Evolutionary conservation across 306 rosid species (phyloP), one percentile per base, ranked within the genome.

Genomic region (Rosa persica): DNA sequence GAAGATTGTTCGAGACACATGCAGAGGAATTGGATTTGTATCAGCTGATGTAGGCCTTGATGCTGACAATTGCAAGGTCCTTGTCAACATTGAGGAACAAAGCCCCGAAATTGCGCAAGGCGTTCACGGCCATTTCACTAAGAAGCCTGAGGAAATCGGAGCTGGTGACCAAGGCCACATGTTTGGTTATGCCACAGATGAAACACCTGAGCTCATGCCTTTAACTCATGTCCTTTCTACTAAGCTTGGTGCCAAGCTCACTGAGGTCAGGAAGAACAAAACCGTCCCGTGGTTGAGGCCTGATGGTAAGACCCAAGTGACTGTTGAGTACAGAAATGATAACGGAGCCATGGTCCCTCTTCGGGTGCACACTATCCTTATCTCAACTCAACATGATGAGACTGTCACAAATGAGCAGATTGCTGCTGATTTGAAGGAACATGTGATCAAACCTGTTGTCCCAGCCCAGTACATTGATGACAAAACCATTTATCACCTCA

Each of bases 141-240:
- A 88, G 75, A 91, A 89, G 34, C 96, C 97, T 8, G 97, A 91
- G 84, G 97, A 91, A 34, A 89, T 89, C 67, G 97, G 97, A 76
- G 97, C 97, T 44, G 92, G 93, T 75, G 97, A 91, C 73, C 97
- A 91, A 70, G 97, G 97, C 39, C 96, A 90, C 86, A 91, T 91
- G 96, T 91, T 91, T 77, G 96, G 96, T 70, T 91, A 91, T 83
- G 97, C 97, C 55, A 89, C 97, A 0, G 92, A 91, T 10, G 93
- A 91, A 81, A 91, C 93, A 20, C 80, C 93, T 22, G 97, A 91
- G 81, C 78, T 88, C 46, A 91, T 91, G 97, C 94, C 94, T 17
- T 89, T 91, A 3, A 91, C 97, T 57, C 97, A 89, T 68, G 97
- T 91, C 17, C 91, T 91, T 65, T 91, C 97, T 9, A 91, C 97